phyloP scores from a whole-genome alignment of 148 eudicot genomes.

The Heliosperma pusillum region DNA sequence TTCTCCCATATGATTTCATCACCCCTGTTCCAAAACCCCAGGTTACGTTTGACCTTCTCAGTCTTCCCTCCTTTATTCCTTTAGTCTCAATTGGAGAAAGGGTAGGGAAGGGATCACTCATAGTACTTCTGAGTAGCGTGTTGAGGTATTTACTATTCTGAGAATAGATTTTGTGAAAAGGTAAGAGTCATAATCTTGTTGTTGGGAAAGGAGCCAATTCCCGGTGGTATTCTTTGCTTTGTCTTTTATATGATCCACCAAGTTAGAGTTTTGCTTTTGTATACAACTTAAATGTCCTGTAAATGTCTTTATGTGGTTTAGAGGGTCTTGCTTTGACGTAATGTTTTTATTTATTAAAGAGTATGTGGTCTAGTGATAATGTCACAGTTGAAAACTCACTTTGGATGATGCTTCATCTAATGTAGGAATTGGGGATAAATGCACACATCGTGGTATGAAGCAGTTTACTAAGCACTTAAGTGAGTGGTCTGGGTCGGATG shows the following conservation, averaged over 20 bases:
- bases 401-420: conserved; percentile 20
- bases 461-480: conserved; percentile 53
- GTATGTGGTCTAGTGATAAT: neutral
- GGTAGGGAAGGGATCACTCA: neutral
- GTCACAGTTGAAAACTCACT: neutral
- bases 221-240: too few species aligned
- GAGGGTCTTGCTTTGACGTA: neutral
- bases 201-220: too few species aligned
- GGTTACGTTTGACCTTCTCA: neutral
- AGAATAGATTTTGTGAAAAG: too few species aligned
- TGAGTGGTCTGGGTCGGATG: conserved; percentile 64
- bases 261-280: too few species aligned
- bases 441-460: conserved; percentile 60
- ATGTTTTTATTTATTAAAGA: neutral
- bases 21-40: too few species aligned
- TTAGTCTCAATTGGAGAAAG: neutral
- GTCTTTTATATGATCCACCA: too few species aligned
- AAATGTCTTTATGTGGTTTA: neutral
- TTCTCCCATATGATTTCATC: too few species aligned
- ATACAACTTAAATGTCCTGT: neutral
- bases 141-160: too few species aligned
- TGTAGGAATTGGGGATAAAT: conserved; percentile 84
- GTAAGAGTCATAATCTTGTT: too few species aligned
- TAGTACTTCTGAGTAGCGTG: too few species aligned
- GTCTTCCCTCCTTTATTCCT: neutral